Evolutionary conservation across 768 basidiomycete species (phyloP).

Genomic region (Holtermanniella nyarrowii): DNA sequence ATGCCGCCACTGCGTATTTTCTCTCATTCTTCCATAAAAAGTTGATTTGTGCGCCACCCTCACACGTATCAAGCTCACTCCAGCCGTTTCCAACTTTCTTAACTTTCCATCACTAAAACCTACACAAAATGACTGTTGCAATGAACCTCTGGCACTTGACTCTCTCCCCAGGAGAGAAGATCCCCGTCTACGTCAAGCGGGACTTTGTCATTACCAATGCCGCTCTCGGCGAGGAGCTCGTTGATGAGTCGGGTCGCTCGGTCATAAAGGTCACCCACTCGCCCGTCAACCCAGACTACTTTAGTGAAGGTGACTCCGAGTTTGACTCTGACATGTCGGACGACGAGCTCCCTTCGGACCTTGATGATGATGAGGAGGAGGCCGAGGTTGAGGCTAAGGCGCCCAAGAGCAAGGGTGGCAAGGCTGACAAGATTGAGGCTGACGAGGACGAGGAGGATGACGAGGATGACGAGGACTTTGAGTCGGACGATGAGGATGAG

Average conservation of each 20-base stretch:
- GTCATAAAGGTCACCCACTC: conserved; percentile 42
- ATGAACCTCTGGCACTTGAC: conserved; percentile 2
- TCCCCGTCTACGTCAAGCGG: conserved; percentile 52
- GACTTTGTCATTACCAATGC: conserved; percentile 75
- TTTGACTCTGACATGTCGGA: conserved; percentile 10
- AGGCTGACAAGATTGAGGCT: conserved; percentile 49
- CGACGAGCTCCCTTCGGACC: conserved; percentile 25
- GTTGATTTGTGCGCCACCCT: too few relatives aligned
- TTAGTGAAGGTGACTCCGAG: conserved; percentile 27
- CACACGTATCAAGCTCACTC: too few relatives aligned
- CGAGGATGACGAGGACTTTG: conserved; percentile 8
- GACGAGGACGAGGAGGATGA: conserved; percentile 5
- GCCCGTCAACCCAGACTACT: conserved; percentile 28
- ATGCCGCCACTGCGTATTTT: conserved; percentile 7
- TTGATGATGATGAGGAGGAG: conserved; percentile 39
- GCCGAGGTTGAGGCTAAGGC: conserved; percentile 6
- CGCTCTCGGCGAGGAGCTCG: conserved; percentile 63
- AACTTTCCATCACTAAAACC: neutral
- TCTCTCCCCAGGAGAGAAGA: conserved; percentile 41
- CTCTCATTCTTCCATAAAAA: too few relatives aligned
- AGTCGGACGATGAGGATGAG: conserved; percentile 13
- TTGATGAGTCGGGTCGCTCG: conserved; percentile 46
- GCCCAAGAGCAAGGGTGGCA: conserved; percentile 52
- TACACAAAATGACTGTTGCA: neutral
- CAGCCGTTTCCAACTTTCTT: too few relatives aligned